Evolutionary conservation across 2,329 filamentous ascomycete genomes (phyloP).

Genomic region (Parastagonospora nodorum): DNA sequence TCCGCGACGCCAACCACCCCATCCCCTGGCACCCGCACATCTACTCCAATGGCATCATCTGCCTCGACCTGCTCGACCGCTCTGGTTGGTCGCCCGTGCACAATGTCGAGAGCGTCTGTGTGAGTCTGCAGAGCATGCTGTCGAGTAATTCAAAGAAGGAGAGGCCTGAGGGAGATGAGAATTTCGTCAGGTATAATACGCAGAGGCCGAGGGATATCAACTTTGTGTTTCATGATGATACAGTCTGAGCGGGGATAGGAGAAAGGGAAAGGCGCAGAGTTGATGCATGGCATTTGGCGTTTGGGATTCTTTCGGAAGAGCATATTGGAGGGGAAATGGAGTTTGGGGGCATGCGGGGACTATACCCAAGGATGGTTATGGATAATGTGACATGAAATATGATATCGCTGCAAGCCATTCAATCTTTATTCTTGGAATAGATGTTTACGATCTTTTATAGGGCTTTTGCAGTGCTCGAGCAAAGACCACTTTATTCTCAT

Average conservation of each 20-base stretch:
- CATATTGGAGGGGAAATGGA: neutral
- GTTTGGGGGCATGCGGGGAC: neutral
- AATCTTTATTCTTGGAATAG: neutral
- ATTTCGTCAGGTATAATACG: conserved; percentile 82
- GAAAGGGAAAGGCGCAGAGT: neutral
- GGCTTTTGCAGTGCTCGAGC: too few relatives aligned
- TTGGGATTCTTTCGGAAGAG: neutral
- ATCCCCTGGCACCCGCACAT: conserved; percentile 97
- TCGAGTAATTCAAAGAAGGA: conserved; percentile 93
- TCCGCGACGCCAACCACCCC: conserved; percentile 61
- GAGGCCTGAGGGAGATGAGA: conserved; percentile 84
- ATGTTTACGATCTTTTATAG: neutral
- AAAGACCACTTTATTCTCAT: too few relatives aligned
- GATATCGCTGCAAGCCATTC: too few relatives aligned
- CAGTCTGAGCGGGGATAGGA: conserved; percentile 39
- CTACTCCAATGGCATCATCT: conserved; percentile 98
- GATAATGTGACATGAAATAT: too few relatives aligned
- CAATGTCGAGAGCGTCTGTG: conserved; percentile 94
- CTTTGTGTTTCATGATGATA: conserved; percentile 93
- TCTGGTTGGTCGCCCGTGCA: conserved; percentile 97
- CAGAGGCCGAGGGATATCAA: conserved; percentile 84
- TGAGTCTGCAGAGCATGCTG: conserved; percentile 97
- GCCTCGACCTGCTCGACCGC: conserved; percentile 84
- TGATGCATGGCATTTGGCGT: conserved; percentile 1
- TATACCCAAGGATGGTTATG: neutral